A percentile compares a stretch with the other conserved stretches of the same genome.
These are phyloP conservation scores for Amanita molliuscula DNA, from an alignment of 768 basidiomycete genomes.

Conservation along the genomic window DNA sequence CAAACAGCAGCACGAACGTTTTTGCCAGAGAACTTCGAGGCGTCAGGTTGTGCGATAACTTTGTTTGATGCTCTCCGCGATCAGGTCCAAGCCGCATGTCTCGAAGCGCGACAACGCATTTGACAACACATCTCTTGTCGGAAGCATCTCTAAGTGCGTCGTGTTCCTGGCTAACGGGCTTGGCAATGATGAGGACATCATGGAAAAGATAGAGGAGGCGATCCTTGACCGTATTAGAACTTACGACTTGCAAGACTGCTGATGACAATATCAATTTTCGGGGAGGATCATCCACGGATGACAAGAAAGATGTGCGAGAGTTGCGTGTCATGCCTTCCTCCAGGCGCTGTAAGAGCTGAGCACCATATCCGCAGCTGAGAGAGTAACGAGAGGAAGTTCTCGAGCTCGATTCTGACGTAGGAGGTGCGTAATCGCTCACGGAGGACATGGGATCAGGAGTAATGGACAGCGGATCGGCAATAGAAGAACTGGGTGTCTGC, in stretches of 20 bases:
- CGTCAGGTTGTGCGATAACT: constrained; percentile 24
- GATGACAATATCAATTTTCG: constrained; percentile 78
- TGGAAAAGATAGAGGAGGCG: constrained; percentile 96
- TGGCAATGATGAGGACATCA: constrained; percentile 89
- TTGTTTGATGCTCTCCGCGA: constrained; percentile 48
- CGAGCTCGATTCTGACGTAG: constrained; percentile 66
- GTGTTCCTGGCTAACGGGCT: constrained; percentile 68
- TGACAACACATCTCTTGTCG: constrained; percentile 79
- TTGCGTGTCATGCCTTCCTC: constrained; percentile 62
- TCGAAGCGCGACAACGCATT: constrained; percentile 75
- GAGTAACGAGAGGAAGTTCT: constrained; percentile 65
- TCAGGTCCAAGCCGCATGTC: constrained; percentile 62
- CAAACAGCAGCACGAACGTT: constrained; percentile 71
- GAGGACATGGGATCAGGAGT: constrained; percentile 78
- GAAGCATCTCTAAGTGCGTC: constrained; percentile 50
- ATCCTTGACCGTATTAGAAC: constrained; percentile 90
- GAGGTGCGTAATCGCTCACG: constrained; percentile 59
- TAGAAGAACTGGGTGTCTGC: constrained; percentile 11
- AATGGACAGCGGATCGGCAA: constrained; percentile 41
- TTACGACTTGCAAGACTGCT: constrained; percentile 88
- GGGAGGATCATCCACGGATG: constrained; percentile 74
- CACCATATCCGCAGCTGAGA: constrained; percentile 22
- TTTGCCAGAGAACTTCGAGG: constrained; percentile 55
- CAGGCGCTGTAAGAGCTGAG: constrained; percentile 55
- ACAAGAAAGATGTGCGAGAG: constrained; percentile 44